phyloP scores from a whole-genome alignment of 495 filamentous ascomycete genomes.

The Achaetomiella virescens region DNA sequence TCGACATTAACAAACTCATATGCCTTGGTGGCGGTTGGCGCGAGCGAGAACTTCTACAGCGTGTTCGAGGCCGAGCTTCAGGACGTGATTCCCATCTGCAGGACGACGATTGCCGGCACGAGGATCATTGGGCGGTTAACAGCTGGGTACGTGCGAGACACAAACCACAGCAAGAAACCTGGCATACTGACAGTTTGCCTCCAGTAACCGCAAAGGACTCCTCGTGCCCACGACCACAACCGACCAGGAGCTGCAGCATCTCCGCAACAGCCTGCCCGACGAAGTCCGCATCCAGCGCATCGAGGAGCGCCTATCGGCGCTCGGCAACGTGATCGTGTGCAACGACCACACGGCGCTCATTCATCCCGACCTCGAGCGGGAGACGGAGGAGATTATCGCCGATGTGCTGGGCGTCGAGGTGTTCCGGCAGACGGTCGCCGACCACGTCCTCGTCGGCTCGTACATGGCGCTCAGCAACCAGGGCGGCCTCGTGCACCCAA shows the following conservation, averaged over 20 bases:
- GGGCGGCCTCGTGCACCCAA: conserved; percentile 94
- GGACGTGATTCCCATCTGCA: conserved; percentile 96
- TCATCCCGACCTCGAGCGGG: conserved; percentile 94
- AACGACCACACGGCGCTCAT: conserved; percentile 97
- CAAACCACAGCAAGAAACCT: background rate
- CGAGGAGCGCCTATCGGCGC: conserved; percentile 90
- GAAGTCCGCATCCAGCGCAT: conserved; percentile 85
- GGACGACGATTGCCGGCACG: conserved; percentile 94
- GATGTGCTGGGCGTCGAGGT: conserved; percentile 97
- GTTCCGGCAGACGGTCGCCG: conserved; percentile 93
- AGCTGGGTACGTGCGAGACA: conserved; percentile 61
- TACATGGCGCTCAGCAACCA: conserved; percentile 97
- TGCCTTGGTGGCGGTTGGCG: conserved; percentile 85
- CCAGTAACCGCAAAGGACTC: conserved; percentile 88
- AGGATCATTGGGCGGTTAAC: conserved; percentile 92
- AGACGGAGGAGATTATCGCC: conserved; percentile 92
- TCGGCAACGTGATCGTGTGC: conserved; percentile 92
- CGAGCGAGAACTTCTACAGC: conserved; percentile 96
- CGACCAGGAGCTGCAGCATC: conserved; percentile 95
- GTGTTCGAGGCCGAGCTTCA: conserved; percentile 96
- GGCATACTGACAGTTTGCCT: background rate
- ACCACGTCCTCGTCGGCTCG: conserved; percentile 90
- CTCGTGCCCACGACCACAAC: conserved; percentile 93
- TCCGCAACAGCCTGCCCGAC: conserved; percentile 90
- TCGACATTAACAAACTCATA: conserved; percentile 94